These are phyloP conservation scores for Claviceps purpurea DNA, from an alignment of 2,329 filamentous ascomycete species.

Conservation along the genomic window DNA sequence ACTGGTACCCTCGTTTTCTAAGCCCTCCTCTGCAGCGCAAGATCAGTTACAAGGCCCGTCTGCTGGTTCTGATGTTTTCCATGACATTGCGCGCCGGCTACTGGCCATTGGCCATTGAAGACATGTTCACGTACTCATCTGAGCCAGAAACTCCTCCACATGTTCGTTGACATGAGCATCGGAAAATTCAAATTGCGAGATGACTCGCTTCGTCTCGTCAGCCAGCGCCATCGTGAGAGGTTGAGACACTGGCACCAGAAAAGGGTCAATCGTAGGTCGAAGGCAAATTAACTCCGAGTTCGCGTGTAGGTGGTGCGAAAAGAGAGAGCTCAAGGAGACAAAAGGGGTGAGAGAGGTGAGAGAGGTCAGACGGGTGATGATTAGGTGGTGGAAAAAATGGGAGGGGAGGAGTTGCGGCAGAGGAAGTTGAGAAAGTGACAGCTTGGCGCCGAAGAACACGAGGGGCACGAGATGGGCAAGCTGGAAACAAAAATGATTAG, in stretches of 20 bases:
- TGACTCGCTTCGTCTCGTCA: conserved; percentile 66
- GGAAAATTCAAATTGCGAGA: conserved; percentile 73
- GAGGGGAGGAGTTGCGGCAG: conserved; percentile 8
- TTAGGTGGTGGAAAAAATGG: conserved; percentile 8
- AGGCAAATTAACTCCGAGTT: conserved; percentile 37
- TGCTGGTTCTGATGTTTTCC: not conserved
- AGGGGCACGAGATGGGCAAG: conserved; percentile 37
- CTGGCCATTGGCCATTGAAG: not conserved
- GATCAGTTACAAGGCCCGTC: not conserved
- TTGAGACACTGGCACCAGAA: conserved; percentile 37
- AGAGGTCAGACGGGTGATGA: not conserved
- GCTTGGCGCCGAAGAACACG: conserved; percentile 32
- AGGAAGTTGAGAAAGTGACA: conserved; percentile 16
- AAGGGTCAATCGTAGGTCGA: conserved; percentile 40
- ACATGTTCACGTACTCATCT: conserved; percentile 51
- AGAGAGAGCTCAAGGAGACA: conserved; percentile 18
- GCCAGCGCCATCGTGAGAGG: conserved; percentile 47
- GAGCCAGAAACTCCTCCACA: conserved; percentile 71
- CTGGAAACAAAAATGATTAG: conserved; percentile 17
- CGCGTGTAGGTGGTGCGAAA: conserved; percentile 17
- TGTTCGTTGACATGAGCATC: conserved; percentile 65
- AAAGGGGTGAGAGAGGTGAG: conserved; percentile 6
- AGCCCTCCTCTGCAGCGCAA: conserved; percentile 53
- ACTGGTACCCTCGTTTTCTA: conserved; percentile 63
- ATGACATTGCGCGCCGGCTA: not conserved